Evolutionary conservation across 768 basidiomycete species (phyloP), one percentile per base, ranked within the genome.

Genomic region (Pleurotus tuber-regium): DNA sequence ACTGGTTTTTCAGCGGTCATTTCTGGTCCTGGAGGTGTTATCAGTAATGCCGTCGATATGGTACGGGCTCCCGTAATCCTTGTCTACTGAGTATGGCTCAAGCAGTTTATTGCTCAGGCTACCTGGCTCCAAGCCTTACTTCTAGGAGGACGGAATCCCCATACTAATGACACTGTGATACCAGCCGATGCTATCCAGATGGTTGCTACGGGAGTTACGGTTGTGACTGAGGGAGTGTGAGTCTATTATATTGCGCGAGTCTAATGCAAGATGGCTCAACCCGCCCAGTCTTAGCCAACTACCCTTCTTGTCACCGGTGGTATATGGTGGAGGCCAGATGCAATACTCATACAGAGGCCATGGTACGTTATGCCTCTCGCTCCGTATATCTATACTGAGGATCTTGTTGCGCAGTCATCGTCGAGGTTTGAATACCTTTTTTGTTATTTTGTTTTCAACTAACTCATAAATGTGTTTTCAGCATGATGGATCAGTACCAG

Each of bases 301-400:
- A 33, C 61, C 61, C 4, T 61, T 63, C 33, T 39, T 61, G 6
- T 60, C 60, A 0, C 59, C 62, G 2, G 10, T 44, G 1, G 64
- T 65, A 2, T 65, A 63, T 48, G 64, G 64, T 12, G 62, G 61
- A 1, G 64, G 59, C 5, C 61, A 59, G 33, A 4, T 14, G 19
- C 57, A 59, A 5, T 48, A 51, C 2, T 60, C 57, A 1, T 63
- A 61, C 49, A 48, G 59, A 12, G 58, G 59, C 3, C 55, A 60
- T 36, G 59, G 59, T 62, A 31, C 4, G 56, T 48, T n/a, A 7
- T 12, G 9, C 9, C 35, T 14, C n/a, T n/a, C n/a, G 35, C 21
- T 19, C 7, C 7, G 21, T 14, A 8, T 14, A 16, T n/a, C 9
- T 7, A 16, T 9, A 38, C 11, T 16, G 4, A 12, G 4, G 30